These are phyloP conservation scores for Gossypium schwendimanii DNA, from an alignment of 441 rosid genomes.

Conservation along the genomic window DNA sequence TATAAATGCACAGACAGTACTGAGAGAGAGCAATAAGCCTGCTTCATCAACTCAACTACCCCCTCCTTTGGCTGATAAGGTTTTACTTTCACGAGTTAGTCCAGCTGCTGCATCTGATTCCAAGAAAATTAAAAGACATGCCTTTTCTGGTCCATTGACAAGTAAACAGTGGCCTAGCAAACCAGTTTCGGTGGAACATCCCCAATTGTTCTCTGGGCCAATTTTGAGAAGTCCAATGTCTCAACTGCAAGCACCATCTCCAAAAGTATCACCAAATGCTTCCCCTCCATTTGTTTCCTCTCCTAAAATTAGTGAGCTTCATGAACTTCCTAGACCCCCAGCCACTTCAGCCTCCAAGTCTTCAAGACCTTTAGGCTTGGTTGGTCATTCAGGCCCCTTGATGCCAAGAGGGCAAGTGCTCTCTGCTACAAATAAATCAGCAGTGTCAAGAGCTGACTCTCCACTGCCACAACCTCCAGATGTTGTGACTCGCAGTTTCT, in stretches of 20 bases:
- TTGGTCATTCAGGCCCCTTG: conserved; percentile 56
- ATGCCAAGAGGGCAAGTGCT: conserved; percentile 34
- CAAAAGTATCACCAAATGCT: conserved; percentile 42
- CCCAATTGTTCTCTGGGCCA: conserved; percentile 63
- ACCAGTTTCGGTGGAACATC: conserved; percentile 31
- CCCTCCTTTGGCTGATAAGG: conserved; percentile 44
- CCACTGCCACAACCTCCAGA: conserved; percentile 52
- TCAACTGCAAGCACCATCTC: conserved; percentile 34
- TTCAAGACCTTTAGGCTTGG: conserved; percentile 28
- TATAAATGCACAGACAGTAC: conserved; percentile 30
- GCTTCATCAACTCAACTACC: conserved; percentile 30
- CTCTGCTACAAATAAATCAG: conserved; percentile 28
- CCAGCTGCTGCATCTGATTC: conserved; percentile 14
- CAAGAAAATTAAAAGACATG: conserved; percentile 33
- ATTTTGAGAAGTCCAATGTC: conserved; percentile 42
- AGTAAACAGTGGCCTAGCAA: conserved; percentile 38
- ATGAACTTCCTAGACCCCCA: conserved; percentile 78
- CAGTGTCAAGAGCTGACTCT: conserved; percentile 35
- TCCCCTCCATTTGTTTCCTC: conserved; percentile 50
- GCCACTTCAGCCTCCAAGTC: conserved; percentile 29
- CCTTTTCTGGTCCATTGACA: conserved; percentile 57
- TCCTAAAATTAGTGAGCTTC: conserved; percentile 70
- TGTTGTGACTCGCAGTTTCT: conserved; percentile 52
- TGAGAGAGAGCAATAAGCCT: conserved; percentile 55
- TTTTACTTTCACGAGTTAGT: conserved; percentile 23